Percentiles rank a stretch among this genome's conserved stretches.
Evolutionary conservation across 2,329 filamentous ascomycete genomes (phyloP).

Genomic region (Xylaria sp.): DNA sequence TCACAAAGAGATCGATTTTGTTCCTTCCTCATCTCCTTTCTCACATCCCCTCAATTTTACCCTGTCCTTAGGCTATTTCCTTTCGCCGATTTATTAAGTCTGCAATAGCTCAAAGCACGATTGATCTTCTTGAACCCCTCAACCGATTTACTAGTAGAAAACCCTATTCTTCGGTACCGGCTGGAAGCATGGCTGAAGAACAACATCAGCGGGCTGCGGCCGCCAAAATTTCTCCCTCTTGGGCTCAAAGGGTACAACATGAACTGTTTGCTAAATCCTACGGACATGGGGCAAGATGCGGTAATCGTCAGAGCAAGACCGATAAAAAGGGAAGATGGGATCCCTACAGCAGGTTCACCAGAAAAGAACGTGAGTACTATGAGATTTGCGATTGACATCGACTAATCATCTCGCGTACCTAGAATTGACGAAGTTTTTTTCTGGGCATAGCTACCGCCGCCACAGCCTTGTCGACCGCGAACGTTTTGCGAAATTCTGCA

Average conservation of each 20-base stretch:
- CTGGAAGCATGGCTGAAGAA: constrained; percentile 8
- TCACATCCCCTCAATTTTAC: background rate
- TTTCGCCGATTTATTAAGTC: background rate
- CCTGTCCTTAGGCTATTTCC: background rate
- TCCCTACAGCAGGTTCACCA: constrained; percentile 22
- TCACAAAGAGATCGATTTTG: background rate
- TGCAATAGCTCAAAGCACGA: background rate
- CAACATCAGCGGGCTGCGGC: constrained; percentile 4
- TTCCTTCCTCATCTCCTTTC: background rate
- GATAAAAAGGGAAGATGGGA: constrained; percentile 28
- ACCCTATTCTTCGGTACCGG: background rate
- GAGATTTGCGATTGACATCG: background rate
- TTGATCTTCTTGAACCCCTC: background rate
- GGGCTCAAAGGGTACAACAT: background rate
- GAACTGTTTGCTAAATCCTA: constrained; percentile 17
- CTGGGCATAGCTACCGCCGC: constrained; percentile 13
- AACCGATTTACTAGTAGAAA: background rate
- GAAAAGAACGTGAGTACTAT: constrained; percentile 11
- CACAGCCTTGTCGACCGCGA: constrained; percentile 35
- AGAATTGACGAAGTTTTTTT: constrained; percentile 25
- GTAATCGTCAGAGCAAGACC: background rate
- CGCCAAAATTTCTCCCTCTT: background rate
- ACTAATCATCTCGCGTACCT: background rate
- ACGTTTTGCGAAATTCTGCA: constrained; percentile 39
- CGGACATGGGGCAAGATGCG: background rate